A percentile compares a stretch with the other conserved stretches of the same genome.
Evolutionary conservation across 78 protist species (phyloP).

Genomic region (Bodo saltans): DNA sequence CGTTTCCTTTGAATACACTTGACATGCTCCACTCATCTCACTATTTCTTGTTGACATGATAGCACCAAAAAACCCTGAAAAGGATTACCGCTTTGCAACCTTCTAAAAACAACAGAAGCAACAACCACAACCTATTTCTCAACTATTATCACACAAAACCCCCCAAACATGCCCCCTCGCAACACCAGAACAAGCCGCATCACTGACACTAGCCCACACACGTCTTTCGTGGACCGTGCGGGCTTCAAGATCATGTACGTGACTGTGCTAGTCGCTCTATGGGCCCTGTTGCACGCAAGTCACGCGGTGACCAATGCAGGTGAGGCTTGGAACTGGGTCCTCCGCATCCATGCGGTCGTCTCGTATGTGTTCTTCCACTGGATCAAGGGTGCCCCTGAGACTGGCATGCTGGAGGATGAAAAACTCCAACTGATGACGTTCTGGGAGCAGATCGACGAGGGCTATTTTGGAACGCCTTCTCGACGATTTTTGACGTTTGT

Average conservation of each 20-base stretch:
- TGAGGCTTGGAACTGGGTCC: background rate
- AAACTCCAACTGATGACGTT: background rate
- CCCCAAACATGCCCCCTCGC: too few relatives aligned
- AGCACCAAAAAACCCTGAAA: too few relatives aligned
- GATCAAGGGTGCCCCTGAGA: conserved; percentile 1
- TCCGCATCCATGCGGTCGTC: background rate
- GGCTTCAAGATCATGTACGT: background rate
- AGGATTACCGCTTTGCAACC: too few relatives aligned
- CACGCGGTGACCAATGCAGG: background rate
- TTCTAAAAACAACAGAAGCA: too few relatives aligned
- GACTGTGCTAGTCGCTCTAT: background rate
- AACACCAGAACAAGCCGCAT: too few relatives aligned
- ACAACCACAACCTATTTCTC: too few relatives aligned
- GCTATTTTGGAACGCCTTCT: background rate
- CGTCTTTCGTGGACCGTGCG: background rate
- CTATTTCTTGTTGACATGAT: too few relatives aligned
- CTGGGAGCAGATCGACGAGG: conserved; percentile 16
- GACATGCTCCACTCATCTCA: too few relatives aligned
- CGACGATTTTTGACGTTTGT: background rate
- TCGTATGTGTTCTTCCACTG: conserved; percentile 1
- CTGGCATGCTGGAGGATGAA: background rate
- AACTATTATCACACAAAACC: too few relatives aligned
- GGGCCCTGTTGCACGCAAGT: background rate
- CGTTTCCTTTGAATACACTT: too few relatives aligned
- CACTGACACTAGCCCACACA: background rate